Evolutionary conservation across 1,284 basidiomycete genomes (phyloP), one percentile per base, ranked within the genome.

Genomic region (Cryptococcus amylolentus): DNA sequence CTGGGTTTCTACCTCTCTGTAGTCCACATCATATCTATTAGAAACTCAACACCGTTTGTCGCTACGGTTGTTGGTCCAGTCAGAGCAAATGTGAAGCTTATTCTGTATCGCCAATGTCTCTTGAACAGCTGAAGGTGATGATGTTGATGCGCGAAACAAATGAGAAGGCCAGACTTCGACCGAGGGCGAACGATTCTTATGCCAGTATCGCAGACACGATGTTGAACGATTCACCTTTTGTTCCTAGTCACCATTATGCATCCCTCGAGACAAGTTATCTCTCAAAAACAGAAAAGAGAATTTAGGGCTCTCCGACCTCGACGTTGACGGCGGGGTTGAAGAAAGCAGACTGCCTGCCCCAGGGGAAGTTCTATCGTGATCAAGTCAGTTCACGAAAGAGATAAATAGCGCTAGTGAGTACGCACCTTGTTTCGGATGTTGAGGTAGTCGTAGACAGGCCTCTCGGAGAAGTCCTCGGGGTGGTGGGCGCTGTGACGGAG

Each of bases 291-390:
- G 38, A 16, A 13, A 7, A 23, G 18, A 12, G 26, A 43, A 26
- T 20, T 20, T 27, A 40, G 14, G 18, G 63, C 68, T 65, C 61
- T 68, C 68, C 31, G 10, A 35, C 31, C 31, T 35, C 31, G 31
- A 35, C 31, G 31, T 35, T 35, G 31, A 35, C 31, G 31, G 31
- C 31, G 31, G 31, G 31, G 72, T 76, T 76, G 69, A 70, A 76
- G 71, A 76, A 75, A 51, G 73, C 68, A 54, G 70, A 59, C 62
- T 76, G 69, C 59, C 65, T 72, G 56, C 74, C 74, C 74, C 74
- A 76, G 45, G 71, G 70, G 68, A 68, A 71, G 56, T 67, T 67
- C 64, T 64, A 57, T 52, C 31, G 10, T 35, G 31, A 35, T 35
- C 31, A 35, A n/a, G 31, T 10, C 27, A 16, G n/a, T 35, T 26